Percentiles rank a stretch among this genome's conserved stretches.
Evolutionary conservation across 208 protist genomes (phyloP).

Genomic region (Angomonas desouzai): DNA sequence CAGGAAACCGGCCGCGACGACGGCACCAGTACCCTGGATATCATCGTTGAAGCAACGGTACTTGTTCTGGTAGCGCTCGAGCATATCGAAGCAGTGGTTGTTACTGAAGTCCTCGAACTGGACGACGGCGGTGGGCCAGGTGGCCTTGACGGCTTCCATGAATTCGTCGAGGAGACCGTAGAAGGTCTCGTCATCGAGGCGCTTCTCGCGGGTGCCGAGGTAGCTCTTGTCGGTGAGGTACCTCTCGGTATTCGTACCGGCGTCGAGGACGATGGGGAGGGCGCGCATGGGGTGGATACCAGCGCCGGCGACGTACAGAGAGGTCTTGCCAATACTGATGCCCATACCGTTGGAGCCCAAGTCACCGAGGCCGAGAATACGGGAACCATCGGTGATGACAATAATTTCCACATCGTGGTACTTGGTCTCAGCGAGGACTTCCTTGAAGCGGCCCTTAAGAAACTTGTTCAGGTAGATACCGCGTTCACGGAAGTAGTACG

Average conservation of each 20-base stretch:
- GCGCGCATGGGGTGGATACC: conserved; percentile 81
- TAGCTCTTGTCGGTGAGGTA: conserved; percentile 80
- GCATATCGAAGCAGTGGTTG: conserved; percentile 92
- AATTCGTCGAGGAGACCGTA: conserved; percentile 93
- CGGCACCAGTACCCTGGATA: conserved; percentile 96
- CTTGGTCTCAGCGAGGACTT: conserved; percentile 77
- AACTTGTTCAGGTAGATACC: conserved; percentile 88
- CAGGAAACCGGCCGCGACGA: conserved; percentile 91
- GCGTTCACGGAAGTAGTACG: conserved; percentile 68
- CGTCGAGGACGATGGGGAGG: conserved; percentile 90
- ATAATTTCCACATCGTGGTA: conserved; percentile 86
- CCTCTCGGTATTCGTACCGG: conserved; percentile 87
- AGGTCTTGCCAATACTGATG: conserved; percentile 94
- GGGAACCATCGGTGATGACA: conserved; percentile 95
- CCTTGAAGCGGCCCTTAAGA: conserved; percentile 77
- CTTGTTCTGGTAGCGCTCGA: conserved; percentile 91
- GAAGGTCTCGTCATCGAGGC: conserved; percentile 72
- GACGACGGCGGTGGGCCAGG: conserved; percentile 81
- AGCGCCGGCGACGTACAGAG: conserved; percentile 89
- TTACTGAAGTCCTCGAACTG: conserved; percentile 98
- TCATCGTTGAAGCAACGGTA: conserved; percentile 97
- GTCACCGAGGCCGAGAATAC: conserved; percentile 95
- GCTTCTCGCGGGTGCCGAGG: conserved; percentile 69
- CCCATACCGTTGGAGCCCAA: conserved; percentile 95
- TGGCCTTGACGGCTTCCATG: conserved; percentile 65